Evolutionary conservation across 768 basidiomycete species (phyloP).

Genomic region (Glaciozyma martinii): DNA sequence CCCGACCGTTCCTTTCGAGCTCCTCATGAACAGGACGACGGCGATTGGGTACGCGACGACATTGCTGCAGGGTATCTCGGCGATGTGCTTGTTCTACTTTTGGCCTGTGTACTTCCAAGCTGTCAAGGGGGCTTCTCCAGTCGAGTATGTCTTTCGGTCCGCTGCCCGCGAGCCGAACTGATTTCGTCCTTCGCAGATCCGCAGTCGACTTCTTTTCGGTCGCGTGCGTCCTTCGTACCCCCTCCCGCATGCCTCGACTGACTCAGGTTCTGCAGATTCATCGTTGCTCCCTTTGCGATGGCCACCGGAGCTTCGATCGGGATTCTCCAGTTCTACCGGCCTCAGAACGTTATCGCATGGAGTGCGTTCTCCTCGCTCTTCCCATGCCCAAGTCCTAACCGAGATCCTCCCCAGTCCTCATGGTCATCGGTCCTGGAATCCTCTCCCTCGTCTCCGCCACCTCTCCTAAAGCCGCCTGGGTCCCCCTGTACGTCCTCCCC

Average conservation of each 20-base stretch:
- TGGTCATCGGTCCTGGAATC: constrained; percentile 40
- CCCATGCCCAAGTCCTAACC: too few species aligned
- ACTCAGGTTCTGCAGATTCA: neutral
- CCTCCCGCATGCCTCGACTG: constrained; percentile 10
- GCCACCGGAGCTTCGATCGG: constrained; percentile 40
- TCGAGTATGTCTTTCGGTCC: constrained; percentile 10
- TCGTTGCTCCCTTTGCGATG: constrained; percentile 2
- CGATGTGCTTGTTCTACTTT: neutral
- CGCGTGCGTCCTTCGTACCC: constrained; percentile 41
- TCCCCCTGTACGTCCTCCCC: constrained; percentile 2
- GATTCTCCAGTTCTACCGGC: constrained; percentile 39
- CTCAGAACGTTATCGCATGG: constrained; percentile 43
- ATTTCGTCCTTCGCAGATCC: neutral
- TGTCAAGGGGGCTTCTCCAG: constrained; percentile 40
- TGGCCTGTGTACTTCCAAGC: constrained; percentile 43
- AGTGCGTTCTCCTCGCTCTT: neutral
- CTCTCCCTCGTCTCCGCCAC: constrained; percentile 37
- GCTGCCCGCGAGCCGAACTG: too few species aligned
- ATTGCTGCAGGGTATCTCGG: constrained; percentile 35
- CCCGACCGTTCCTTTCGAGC: constrained; percentile 35
- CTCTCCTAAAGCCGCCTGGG: constrained; percentile 3
- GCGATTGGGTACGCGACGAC: constrained; percentile 38
- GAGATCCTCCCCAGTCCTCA: constrained; percentile 17
- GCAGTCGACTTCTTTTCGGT: constrained; percentile 38
- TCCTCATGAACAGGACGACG: constrained; percentile 42